Base-by-base conservation (phyloP, 257 asterid species). In the Handroanthus guayacan region DNA sequence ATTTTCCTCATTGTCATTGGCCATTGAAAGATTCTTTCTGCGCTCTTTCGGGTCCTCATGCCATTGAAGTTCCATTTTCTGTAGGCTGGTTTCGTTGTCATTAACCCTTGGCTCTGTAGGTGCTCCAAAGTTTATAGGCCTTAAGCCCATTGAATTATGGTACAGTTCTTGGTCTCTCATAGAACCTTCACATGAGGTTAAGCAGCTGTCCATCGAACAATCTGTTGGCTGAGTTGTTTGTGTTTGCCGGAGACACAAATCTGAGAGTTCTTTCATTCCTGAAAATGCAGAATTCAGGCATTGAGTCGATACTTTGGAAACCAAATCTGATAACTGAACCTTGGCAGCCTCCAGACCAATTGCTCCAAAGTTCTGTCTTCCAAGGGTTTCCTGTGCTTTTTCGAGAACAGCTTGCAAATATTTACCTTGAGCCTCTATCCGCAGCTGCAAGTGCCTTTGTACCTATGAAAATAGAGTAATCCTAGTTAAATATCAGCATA, bases 401-500 rank as follows among this genome's bases (percentile, higher is more conserved):
- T 92, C 97, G 61, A 94, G 93, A 72, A 94, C 99, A n/a, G 87
- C 81, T 79, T 94, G 97, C 72, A 92, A 77, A 75, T 92, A 90
- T 85, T 89, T 91, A 48, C 97, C 95, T 80, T 92, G 97, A 52
- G 97, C 92, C 91, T 91, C 97, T 76, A 91, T 88, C 38, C 91
- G 65, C 77, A 91, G 88, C 89, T 91, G 97, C 80, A 90, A 77
- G 74, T 87, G 96, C 47, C 98, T 92, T 74, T 93, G 97, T 76
- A 94, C 97, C 98, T 93, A 82, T 73, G 67, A 62, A 75, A 75
- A 85, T 74, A 71, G 71, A 73, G 68, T 57, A 77, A 57, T 62
- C 45, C 39, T 78, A 73, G 66, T 80, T 83, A 47, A 52, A 63
- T n/a, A 16, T 36, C 47, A 71, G 57, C 41, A 14, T 66, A 66